A percentile compares a stretch with the other conserved stretches of the same genome.
Conservation (phyloP, 2,329 filamentous ascomycete species). For the Ascochyta koolunga region DNA sequence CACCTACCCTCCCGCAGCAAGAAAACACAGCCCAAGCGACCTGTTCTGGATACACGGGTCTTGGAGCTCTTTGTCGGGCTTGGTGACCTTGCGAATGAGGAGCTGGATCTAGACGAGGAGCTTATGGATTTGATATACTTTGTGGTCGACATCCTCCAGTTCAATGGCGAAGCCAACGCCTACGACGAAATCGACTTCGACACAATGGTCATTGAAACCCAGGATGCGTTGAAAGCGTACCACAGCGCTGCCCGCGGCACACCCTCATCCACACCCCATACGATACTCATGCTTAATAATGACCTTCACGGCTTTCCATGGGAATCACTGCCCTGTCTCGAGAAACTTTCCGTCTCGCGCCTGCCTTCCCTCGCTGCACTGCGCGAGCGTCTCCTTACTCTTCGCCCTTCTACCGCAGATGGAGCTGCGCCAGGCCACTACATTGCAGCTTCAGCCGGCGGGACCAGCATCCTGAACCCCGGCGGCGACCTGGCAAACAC, state of each 20-base stretch:
- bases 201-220: constrained; percentile 82
- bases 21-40: constrained; percentile 56
- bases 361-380: constrained; percentile 86
- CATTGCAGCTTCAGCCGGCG: constrained; percentile 60
- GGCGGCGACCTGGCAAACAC: constrained; percentile 82
- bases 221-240: constrained; percentile 82
- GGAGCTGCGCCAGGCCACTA: constrained; percentile 43
- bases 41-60: constrained; percentile 69
- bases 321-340: constrained; percentile 91
- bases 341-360: constrained; percentile 78
- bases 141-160: constrained; percentile 93
- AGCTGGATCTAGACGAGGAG: constrained; percentile 80
- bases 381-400: constrained; percentile 71
- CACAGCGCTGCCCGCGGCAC: constrained; percentile 59
- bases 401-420: constrained; percentile 44
- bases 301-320: constrained; percentile 89
- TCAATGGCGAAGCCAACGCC: constrained; percentile 93
- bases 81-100: constrained; percentile 71
- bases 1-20: constrained; percentile 83
- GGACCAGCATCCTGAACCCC: constrained; percentile 88
- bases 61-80: constrained; percentile 89
- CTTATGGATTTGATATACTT: constrained; percentile 95
- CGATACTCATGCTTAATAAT: constrained; percentile 90
- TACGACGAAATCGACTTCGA: constrained; percentile 99
- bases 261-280: constrained; percentile 63